Conservation (phyloP, 306 rosid species). For the Quercus agrifolia region DNA sequence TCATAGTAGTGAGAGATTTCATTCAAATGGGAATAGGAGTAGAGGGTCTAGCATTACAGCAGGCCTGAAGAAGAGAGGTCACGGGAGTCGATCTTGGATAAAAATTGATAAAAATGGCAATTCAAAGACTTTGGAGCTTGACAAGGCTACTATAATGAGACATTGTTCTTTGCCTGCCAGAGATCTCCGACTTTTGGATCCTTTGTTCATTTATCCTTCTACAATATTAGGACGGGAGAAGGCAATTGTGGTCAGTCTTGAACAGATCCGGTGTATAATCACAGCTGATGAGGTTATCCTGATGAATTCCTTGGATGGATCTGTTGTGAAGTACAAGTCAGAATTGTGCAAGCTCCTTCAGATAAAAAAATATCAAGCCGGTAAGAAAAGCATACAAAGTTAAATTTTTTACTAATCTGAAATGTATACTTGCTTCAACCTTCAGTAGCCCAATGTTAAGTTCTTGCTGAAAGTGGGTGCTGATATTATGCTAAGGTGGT, state of each 20-base stretch:
- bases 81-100: conserved; percentile 97
- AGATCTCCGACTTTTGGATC: conserved; percentile 93
- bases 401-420: conserved; percentile 1
- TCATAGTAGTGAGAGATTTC: conserved; percentile 23
- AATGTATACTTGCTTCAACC: conserved; percentile 11
- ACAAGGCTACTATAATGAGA: conserved; percentile 91
- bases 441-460: conserved; percentile 1
- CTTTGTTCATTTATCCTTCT: conserved; percentile 88
- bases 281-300: conserved; percentile 87
- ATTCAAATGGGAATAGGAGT: conserved; percentile 30
- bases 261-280: conserved; percentile 90
- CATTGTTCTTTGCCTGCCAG: conserved; percentile 84
- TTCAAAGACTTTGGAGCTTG: conserved; percentile 64
- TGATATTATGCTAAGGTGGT: neutral
- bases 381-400: conserved; percentile 30
- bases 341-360: conserved; percentile 78
- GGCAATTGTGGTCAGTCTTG: conserved; percentile 93
- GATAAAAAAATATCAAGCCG: conserved; percentile 55
- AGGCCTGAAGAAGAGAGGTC: conserved; percentile 83
- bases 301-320: conserved; percentile 85
- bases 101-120: conserved; percentile 64
- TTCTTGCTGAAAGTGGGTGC: conserved; percentile 1
- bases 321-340: conserved; percentile 67
- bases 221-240: conserved; percentile 82
- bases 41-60: conserved; percentile 36